These are phyloP conservation scores for Phytopythium litorale DNA, from an alignment of 352 stramenopile genomes.

Conservation along the genomic window DNA sequence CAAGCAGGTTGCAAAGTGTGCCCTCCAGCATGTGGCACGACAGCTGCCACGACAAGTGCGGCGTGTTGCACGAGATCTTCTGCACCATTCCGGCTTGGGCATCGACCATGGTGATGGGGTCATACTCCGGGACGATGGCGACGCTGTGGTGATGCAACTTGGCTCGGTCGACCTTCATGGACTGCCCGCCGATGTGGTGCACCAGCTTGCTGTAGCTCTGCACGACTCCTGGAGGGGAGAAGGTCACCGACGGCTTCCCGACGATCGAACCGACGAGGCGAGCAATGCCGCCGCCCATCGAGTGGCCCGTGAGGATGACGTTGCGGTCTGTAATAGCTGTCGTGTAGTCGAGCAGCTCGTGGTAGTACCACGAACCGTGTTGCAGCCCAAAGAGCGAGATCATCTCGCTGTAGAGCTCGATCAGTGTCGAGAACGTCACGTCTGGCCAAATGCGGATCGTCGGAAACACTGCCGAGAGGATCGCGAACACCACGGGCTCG, in stretches of 20 bases:
- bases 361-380: constrained; percentile 86
- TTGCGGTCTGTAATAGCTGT: constrained; percentile 74
- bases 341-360: constrained; percentile 82
- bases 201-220: constrained; percentile 90
- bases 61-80: constrained; percentile 87
- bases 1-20: constrained; percentile 79
- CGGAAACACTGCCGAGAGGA: constrained; percentile 87
- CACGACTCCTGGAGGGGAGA: constrained; percentile 79
- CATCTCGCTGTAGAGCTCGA: constrained; percentile 85
- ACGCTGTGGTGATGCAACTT: constrained; percentile 83
- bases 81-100: constrained; percentile 86
- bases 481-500: constrained; percentile 87
- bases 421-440: constrained; percentile 83
- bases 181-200: constrained; percentile 70
- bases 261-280: constrained; percentile 80
- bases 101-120: constrained; percentile 88
- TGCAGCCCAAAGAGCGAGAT: constrained; percentile 86
- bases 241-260: constrained; percentile 74
- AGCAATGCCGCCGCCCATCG: constrained; percentile 85
- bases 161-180: constrained; percentile 64
- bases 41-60: constrained; percentile 85
- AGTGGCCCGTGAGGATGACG: constrained; percentile 86
- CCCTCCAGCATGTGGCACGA: constrained; percentile 92
- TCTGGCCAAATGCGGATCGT: constrained; percentile 91
- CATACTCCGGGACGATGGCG: constrained; percentile 86